A percentile compares a stretch with the other conserved stretches of the same genome.
Conservation (phyloP, 2,329 filamentous ascomycete species). For the Fusarium sp. region DNA sequence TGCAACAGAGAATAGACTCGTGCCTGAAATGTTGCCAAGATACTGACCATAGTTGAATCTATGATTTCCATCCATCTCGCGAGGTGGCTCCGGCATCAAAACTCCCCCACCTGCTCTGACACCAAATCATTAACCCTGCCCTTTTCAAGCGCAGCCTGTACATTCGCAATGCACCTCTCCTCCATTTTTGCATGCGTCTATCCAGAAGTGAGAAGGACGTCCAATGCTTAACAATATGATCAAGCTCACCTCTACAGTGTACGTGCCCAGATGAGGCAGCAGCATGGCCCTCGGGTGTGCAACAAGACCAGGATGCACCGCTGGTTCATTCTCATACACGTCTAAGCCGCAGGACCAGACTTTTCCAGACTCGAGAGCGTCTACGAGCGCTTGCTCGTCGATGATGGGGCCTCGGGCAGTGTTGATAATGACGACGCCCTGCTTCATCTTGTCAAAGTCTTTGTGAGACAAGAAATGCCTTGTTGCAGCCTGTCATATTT, state of each 20-base stretch:
- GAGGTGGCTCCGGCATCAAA: not conserved
- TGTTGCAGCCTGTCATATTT: not conserved
- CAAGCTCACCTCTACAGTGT: not conserved
- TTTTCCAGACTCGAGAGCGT: not conserved
- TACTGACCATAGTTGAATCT: not conserved
- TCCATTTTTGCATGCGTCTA: not conserved
- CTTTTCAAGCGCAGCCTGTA: not conserved
- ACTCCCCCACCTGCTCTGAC: not conserved
- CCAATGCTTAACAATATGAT: not conserved
- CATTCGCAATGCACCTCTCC: not conserved
- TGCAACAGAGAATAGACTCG: not conserved
- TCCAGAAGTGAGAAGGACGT: not conserved
- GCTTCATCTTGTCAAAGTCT: not conserved
- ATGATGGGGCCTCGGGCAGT: not conserved
- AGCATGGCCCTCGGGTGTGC: not conserved
- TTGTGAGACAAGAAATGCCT: not conserved
- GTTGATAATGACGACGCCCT: not conserved
- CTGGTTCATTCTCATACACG: not conserved
- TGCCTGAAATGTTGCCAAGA: not conserved
- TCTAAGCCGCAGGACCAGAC: not conserved
- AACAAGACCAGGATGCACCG: not conserved
- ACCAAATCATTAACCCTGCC: not conserved
- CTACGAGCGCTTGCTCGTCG: not conserved
- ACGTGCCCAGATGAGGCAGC: not conserved
- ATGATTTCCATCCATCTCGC: not conserved